Evolutionary conservation across 1,284 basidiomycete genomes (phyloP).

Genomic region (Mixia osmundae): DNA sequence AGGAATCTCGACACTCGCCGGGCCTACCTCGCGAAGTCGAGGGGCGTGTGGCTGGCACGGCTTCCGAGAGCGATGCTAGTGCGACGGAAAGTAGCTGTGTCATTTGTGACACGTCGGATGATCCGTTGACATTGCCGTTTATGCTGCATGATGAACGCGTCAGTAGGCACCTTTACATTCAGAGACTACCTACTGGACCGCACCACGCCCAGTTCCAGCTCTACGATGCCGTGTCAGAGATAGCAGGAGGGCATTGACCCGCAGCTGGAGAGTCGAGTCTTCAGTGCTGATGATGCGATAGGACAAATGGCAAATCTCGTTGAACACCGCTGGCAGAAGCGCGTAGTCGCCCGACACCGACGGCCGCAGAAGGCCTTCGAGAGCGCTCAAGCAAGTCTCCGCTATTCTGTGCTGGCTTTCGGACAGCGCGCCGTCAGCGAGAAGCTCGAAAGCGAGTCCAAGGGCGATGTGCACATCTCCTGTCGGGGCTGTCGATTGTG

Average conservation of each 20-base stretch:
- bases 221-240: background rate
- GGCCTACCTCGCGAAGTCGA: too few species aligned
- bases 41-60: too few species aligned
- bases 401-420: conserved; percentile 10
- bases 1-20: too few species aligned
- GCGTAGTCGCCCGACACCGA: conserved; percentile 60
- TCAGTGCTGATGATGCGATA: conserved; percentile 81
- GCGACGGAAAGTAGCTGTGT: too few species aligned
- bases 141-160: too few species aligned
- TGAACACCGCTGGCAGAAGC: conserved; percentile 55
- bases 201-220: background rate
- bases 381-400: conserved; percentile 47
- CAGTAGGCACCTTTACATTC: background rate
- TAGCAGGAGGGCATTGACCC: conserved; percentile 16
- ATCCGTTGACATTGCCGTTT: too few species aligned
- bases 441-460: conserved; percentile 73
- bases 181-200: background rate
- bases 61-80: too few species aligned
- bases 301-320: conserved; percentile 68
- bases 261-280: conserved; percentile 41
- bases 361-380: conserved; percentile 51
- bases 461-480: conserved; percentile 73
- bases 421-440: conserved; percentile 43
- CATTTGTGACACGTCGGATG: too few species aligned
- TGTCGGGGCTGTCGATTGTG: conserved; percentile 33